These are phyloP conservation scores for Sclerotinia borealis DNA, from an alignment of 2,329 filamentous ascomycete genomes.

Conservation along the genomic window DNA sequence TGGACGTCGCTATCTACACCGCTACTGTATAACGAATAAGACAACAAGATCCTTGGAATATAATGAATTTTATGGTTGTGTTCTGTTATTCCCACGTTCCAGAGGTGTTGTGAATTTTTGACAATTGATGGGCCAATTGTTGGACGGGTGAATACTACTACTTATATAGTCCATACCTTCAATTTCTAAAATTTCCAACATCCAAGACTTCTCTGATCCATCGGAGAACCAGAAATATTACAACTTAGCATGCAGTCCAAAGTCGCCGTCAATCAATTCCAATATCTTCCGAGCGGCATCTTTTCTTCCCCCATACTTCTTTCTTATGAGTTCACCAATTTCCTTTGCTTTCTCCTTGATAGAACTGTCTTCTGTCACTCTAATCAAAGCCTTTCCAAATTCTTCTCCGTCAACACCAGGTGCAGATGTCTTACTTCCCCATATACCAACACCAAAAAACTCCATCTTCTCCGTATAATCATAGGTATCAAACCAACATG, in stretches of 20 bases:
- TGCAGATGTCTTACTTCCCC: background rate
- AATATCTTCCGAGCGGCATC: slow-evolving; percentile 6
- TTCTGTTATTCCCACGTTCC: background rate
- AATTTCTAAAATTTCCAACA: background rate
- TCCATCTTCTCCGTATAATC: slow-evolving; percentile 41
- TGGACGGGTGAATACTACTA: too few relatives aligned
- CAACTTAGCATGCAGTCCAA: background rate
- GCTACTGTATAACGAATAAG: too few relatives aligned
- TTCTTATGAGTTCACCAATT: background rate
- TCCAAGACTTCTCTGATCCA: background rate
- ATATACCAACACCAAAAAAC: slow-evolving; percentile 36
- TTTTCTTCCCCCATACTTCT: slow-evolving; percentile 1
- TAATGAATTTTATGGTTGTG: background rate
- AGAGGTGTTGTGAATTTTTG: background rate
- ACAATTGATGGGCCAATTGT: too few relatives aligned
- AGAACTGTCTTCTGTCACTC: background rate
- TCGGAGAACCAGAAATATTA: background rate
- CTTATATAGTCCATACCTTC: background rate
- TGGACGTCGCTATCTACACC: background rate
- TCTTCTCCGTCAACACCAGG: background rate
- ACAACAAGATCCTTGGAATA: too few relatives aligned
- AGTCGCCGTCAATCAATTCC: background rate
- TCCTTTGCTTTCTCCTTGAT: background rate
- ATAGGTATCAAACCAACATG: slow-evolving; percentile 42
- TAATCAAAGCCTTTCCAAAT: background rate